A percentile compares a stretch with the other conserved stretches of the same genome.
Evolutionary conservation across 441 rosid species (phyloP).

Genomic region (Brassica balearica): DNA sequence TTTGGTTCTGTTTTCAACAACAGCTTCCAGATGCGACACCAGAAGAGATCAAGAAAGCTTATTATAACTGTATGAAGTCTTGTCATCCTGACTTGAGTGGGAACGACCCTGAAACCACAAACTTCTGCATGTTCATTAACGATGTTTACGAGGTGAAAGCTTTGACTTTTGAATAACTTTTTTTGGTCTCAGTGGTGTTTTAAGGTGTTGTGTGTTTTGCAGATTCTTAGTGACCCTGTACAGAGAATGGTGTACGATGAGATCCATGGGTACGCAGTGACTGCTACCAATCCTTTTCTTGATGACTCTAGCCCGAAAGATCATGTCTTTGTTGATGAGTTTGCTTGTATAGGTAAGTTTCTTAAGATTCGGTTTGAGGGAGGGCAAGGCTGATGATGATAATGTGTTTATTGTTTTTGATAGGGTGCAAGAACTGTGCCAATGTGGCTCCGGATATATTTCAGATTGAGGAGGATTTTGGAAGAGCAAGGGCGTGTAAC

Average conservation of each 20-base stretch:
- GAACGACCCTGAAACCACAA: constrained; percentile 73
- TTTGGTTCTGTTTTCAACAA: background rate
- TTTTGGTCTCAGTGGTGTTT: background rate
- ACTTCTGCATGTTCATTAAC: constrained; percentile 94
- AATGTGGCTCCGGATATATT: constrained; percentile 76
- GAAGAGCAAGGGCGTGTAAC: constrained; percentile 86
- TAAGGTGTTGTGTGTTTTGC: constrained; percentile 40
- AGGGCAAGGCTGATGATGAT: background rate
- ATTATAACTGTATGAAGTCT: constrained; percentile 95
- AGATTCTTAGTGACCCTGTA: constrained; percentile 95
- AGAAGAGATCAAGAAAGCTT: constrained; percentile 89
- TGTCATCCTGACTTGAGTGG: constrained; percentile 98
- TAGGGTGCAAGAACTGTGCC: constrained; percentile 98
- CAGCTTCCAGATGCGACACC: constrained; percentile 93
- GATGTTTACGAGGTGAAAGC: constrained; percentile 78
- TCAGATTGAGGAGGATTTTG: constrained; percentile 90
- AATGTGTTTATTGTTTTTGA: background rate
- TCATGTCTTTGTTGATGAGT: constrained; percentile 90
- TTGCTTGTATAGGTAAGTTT: constrained; percentile 88
- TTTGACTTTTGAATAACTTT: constrained; percentile 8
- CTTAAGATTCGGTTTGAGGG: background rate
- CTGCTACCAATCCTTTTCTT: constrained; percentile 85
- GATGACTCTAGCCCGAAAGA: constrained; percentile 72
- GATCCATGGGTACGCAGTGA: constrained; percentile 91
- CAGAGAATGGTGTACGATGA: constrained; percentile 97